A percentile compares a stretch with the other conserved stretches of the same genome.
phyloP scores from a whole-genome alignment of 2,329 filamentous ascomycete genomes.

The Hypoxylon sp. region DNA sequence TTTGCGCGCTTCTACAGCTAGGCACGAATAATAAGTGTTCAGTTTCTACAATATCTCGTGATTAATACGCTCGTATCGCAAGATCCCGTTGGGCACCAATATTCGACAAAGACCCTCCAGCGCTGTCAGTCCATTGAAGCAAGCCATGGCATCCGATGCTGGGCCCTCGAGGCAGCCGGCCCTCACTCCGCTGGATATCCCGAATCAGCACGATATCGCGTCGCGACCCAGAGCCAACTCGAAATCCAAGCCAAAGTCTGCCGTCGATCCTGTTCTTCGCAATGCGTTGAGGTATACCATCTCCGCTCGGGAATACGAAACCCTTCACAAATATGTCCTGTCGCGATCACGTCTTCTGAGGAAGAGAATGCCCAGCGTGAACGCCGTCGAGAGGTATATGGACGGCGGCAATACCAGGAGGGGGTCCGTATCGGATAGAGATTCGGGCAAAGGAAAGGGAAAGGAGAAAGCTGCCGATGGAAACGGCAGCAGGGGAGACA shows the following conservation, averaged over 20 bases:
- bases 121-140: neutral
- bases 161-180: slow-evolving; percentile 37
- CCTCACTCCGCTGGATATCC: slow-evolving; percentile 45
- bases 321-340: slow-evolving; percentile 85
- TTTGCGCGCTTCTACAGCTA: slow-evolving; percentile 13
- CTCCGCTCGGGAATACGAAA: slow-evolving; percentile 84
- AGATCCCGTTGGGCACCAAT: slow-evolving; percentile 24
- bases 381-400: slow-evolving; percentile 67
- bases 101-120: neutral
- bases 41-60: neutral
- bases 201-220: slow-evolving; percentile 30
- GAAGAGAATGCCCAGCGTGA: slow-evolving; percentile 67
- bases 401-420: slow-evolving; percentile 53
- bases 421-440: slow-evolving; percentile 34
- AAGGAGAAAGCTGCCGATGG: slow-evolving; percentile 46
- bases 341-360: slow-evolving; percentile 74
- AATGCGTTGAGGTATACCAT: slow-evolving; percentile 91
- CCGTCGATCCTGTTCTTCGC: slow-evolving; percentile 78
- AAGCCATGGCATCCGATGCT: slow-evolving; percentile 44
- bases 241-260: slow-evolving; percentile 46
- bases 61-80: neutral
- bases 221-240: slow-evolving; percentile 43
- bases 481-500: slow-evolving; percentile 61
- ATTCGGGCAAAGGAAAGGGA: slow-evolving; percentile 51
- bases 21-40: neutral